Conservation (phyloP, 2,329 filamentous ascomycete species). For the Leptographium galeiforme region DNA sequence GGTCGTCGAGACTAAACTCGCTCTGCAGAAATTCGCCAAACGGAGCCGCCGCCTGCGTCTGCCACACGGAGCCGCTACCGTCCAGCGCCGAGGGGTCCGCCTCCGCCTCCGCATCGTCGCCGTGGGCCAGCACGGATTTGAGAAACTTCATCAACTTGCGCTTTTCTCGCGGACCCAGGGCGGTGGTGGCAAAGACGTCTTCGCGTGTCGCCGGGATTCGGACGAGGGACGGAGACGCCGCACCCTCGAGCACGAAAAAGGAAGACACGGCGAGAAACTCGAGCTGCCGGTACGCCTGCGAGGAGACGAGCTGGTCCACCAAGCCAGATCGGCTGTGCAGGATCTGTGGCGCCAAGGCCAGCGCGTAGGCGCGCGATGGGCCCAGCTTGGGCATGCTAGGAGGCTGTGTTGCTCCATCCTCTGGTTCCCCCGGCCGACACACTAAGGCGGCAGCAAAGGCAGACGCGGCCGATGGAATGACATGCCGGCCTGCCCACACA, state of each 20-base stretch:
- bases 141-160: conserved; percentile 85
- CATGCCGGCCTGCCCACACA: conserved; percentile 47
- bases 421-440: conserved; percentile 18
- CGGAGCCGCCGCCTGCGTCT: conserved; percentile 34
- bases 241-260: conserved; percentile 63
- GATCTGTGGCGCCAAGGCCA: conserved; percentile 74
- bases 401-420: background rate
- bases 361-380: conserved; percentile 61
- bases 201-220: conserved; percentile 82
- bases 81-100: conserved; percentile 17
- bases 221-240: conserved; percentile 31
- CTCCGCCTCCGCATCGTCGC: conserved; percentile 17
- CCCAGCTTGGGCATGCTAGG: conserved; percentile 26
- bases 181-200: conserved; percentile 71
- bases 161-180: conserved; percentile 69
- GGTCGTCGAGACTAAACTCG: conserved; percentile 54
- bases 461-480: background rate
- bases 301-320: conserved; percentile 71
- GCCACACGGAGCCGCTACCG: conserved; percentile 30
- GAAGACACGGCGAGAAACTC: conserved; percentile 90
- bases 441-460: conserved; percentile 25
- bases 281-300: conserved; percentile 74
- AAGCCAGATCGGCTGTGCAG: conserved; percentile 74
- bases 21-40: conserved; percentile 46
- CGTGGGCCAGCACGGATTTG: conserved; percentile 65